Evolutionary conservation across 2,329 filamentous ascomycete species (phyloP), one percentile per base, ranked within the genome.

Genomic region (Amauroascus verrucosus): DNA sequence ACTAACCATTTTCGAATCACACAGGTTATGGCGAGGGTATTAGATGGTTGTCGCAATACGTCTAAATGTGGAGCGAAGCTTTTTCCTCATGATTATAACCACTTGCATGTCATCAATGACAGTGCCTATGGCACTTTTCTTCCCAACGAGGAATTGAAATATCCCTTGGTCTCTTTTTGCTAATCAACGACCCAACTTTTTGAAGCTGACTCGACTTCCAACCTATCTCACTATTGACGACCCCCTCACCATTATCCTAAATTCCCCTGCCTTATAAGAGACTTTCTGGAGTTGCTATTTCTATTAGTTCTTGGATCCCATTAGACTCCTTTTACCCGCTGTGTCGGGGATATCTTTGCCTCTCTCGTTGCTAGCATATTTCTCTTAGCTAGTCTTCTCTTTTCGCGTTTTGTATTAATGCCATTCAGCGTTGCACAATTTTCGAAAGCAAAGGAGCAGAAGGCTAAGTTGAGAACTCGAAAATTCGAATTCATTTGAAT

Each of bases 1-100:
- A 13, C 32, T 44, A 28, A 41, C 43, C 33, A 24, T 35, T 49
- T 11, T 26, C 18, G n/a, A 5, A 43, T 41, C 2, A 16, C 50
- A 55, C 60, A 84, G 82, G 86, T 61, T 95, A 95, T 70, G 88
- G 88, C 52, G 89, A 95, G 64, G 89, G 80, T 64, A 91, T 95
- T 72, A 82, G 88, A 75, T 95, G 88, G 89, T 72, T 95, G 72
- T 88, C 87, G 54, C 88, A 94, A 78, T 95, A 94, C 67, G 87
- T 94, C 68, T 94, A 85, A 76, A 69, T 46, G 47, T 47, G 53
- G 28, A 35, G 14, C 24, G 26, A 8, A n/a, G 5, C 30, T 51
- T 3, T 40, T n/a, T 22, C 18, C 22, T 9, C 13, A 37, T 26
- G 28, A 35, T 37, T 13, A 46, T 32, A 35, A 44, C 16, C 30